Conservation (phyloP, 2,329 filamentous ascomycete species). For the Penicillium oxalicum region DNA sequence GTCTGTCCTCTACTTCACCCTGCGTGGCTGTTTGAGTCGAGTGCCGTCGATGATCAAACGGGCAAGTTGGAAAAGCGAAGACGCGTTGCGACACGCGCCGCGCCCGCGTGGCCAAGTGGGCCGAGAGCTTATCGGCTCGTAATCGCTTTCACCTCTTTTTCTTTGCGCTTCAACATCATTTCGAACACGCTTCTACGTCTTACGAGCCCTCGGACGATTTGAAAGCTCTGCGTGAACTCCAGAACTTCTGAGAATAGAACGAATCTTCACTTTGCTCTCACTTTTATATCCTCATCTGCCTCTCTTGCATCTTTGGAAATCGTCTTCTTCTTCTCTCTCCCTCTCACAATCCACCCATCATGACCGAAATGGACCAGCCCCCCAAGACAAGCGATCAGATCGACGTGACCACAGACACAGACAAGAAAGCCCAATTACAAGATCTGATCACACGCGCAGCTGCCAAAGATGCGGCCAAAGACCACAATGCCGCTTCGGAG, state of each 20-base stretch:
- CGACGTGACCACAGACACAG: slow-evolving; percentile 15
- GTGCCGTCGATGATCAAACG: background rate
- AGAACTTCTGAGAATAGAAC: too few species aligned
- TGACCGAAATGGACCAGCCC: slow-evolving; percentile 21
- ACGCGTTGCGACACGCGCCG: slow-evolving; percentile 17
- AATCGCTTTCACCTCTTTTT: slow-evolving; percentile 8
- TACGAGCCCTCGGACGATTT: too few species aligned
- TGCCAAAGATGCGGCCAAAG: slow-evolving; percentile 80
- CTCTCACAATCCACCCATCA: slow-evolving; percentile 8
- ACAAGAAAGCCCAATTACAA: slow-evolving; percentile 59
- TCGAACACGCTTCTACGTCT: too few species aligned
- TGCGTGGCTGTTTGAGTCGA: too few species aligned
- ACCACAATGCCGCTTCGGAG: slow-evolving; percentile 79
- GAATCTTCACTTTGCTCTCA: background rate
- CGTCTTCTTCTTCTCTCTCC: slow-evolving; percentile 1
- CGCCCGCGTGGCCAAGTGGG: slow-evolving; percentile 12
- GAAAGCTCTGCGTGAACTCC: too few species aligned
- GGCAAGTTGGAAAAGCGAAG: background rate
- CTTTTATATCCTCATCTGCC: background rate
- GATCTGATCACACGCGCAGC: slow-evolving; percentile 76
- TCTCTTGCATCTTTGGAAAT: background rate
- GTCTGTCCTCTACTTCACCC: too few species aligned
- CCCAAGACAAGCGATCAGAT: slow-evolving; percentile 9
- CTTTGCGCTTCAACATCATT: background rate
- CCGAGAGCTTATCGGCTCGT: slow-evolving; percentile 9